Evolutionary conservation across 495 filamentous ascomycete species (phyloP).

Genomic region (Lophium mytilinum): DNA sequence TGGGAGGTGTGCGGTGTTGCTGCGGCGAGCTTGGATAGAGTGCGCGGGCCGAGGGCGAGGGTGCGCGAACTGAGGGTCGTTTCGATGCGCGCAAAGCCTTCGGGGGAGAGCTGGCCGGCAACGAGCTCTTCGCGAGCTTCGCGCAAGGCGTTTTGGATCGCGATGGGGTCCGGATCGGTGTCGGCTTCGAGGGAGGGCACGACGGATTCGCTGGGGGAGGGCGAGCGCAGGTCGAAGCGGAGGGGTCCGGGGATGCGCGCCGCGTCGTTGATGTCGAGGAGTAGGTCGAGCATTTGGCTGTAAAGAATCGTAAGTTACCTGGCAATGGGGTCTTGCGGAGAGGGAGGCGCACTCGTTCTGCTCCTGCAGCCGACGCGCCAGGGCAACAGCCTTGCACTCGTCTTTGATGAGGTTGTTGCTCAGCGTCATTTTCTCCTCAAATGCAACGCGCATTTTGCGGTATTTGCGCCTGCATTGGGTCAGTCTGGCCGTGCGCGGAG

Average conservation of each 20-base stretch:
- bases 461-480: slow-evolving; percentile 54
- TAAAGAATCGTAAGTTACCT: not conserved
- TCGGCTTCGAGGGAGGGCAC: slow-evolving; percentile 36
- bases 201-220: slow-evolving; percentile 36
- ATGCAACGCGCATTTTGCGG: slow-evolving; percentile 78
- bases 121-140: slow-evolving; percentile 40
- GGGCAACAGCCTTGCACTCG: slow-evolving; percentile 66
- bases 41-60: slow-evolving; percentile 25
- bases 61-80: slow-evolving; percentile 6
- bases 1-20: slow-evolving; percentile 16
- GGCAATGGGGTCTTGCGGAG: not conserved
- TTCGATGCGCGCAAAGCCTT: slow-evolving; percentile 21
- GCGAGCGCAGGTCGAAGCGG: slow-evolving; percentile 51
- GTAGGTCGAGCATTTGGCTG: slow-evolving; percentile 44
- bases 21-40: slow-evolving; percentile 3
- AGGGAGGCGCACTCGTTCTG: slow-evolving; percentile 65
- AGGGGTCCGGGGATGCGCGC: slow-evolving; percentile 63
- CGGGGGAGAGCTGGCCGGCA: slow-evolving; percentile 35
- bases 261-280: slow-evolving; percentile 79
- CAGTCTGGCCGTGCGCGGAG: not conserved
- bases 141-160: slow-evolving; percentile 38
- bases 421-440: slow-evolving; percentile 73
- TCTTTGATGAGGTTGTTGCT: slow-evolving; percentile 69
- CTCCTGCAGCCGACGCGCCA: slow-evolving; percentile 70
- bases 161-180: slow-evolving; percentile 32